These are phyloP conservation scores for Mycena leptocephala DNA, from an alignment of 768 basidiomycete species.

Conservation along the genomic window DNA sequence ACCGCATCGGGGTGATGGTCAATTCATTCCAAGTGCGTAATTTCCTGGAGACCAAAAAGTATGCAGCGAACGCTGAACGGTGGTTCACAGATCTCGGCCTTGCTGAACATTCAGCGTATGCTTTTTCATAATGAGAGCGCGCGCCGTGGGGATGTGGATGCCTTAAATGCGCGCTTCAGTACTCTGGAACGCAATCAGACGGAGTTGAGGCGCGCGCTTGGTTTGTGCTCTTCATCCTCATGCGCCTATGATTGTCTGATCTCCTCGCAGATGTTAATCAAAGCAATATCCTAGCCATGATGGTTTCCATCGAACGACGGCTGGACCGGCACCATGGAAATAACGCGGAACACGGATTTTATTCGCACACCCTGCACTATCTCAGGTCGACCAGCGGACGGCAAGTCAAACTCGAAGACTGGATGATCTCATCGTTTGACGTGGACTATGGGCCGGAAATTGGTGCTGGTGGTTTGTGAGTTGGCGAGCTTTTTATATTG, in stretches of 20 bases:
- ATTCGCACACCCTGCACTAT: conserved; percentile 10
- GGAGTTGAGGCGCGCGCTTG: conserved; percentile 7
- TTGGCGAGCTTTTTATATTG: background rate
- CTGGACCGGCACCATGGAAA: background rate
- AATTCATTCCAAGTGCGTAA: conserved; percentile 3
- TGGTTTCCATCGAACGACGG: conserved; percentile 17
- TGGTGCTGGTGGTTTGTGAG: conserved; percentile 24
- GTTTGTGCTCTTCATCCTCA: too few species aligned
- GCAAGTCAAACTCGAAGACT: conserved; percentile 12
- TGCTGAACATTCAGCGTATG: conserved; percentile 13
- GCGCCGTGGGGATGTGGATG: background rate
- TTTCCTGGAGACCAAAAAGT: background rate
- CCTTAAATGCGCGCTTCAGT: background rate
- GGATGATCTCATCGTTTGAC: conserved; percentile 23
- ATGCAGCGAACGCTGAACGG: background rate
- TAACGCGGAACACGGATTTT: conserved; percentile 1
- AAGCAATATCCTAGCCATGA: conserved; percentile 10
- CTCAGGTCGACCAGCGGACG: background rate
- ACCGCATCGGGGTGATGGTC: background rate
- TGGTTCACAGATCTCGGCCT: background rate
- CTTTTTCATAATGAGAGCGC: background rate
- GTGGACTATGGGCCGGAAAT: conserved; percentile 15
- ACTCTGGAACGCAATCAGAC: background rate
- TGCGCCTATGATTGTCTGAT: background rate
- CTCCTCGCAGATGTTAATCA: conserved; percentile 4